These are phyloP conservation scores for Microbotryomycetes sp. DNA, from an alignment of 1,284 basidiomycete genomes.

Conservation along the genomic window DNA sequence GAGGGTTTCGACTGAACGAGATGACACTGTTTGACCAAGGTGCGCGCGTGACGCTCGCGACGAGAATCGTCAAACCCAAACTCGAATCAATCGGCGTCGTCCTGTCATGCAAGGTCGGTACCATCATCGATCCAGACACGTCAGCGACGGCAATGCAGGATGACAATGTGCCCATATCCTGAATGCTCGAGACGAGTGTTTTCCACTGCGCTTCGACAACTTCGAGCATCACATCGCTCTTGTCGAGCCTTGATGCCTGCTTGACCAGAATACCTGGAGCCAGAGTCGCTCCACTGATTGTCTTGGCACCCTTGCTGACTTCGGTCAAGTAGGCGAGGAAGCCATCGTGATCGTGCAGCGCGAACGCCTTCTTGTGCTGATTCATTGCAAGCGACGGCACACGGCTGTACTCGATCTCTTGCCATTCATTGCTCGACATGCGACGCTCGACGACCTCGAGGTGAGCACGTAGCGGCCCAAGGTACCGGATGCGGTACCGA, in stretches of 20 bases:
- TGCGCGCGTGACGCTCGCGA: conserved; percentile 54
- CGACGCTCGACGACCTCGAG: conserved; percentile 51
- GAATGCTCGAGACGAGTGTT: conserved; percentile 50
- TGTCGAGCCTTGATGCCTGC: conserved; percentile 36
- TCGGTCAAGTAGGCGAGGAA: conserved; percentile 52
- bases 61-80: conserved; percentile 57
- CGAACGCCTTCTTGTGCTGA: conserved; percentile 50
- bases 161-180: conserved; percentile 51
- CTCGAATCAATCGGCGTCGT: conserved; percentile 54
- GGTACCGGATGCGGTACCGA: conserved; percentile 43
- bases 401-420: conserved; percentile 39
- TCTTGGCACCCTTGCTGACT: conserved; percentile 51
- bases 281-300: conserved; percentile 56
- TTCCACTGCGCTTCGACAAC: conserved; percentile 56
- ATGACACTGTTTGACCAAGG: conserved; percentile 61
- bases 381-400: conserved; percentile 58
- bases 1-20: conserved; percentile 54
- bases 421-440: conserved; percentile 51
- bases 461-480: conserved; percentile 51
- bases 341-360: conserved; percentile 52
- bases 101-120: not conserved
- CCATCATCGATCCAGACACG: conserved; percentile 64
- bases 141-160: conserved; percentile 63
- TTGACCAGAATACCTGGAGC: conserved; percentile 53
- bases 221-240: conserved; percentile 1